Percentiles rank a stretch among this genome's conserved stretches.
phyloP scores from a whole-genome alignment of 176 grass and related monocot genomes.

The Saccharum officinarum region DNA sequence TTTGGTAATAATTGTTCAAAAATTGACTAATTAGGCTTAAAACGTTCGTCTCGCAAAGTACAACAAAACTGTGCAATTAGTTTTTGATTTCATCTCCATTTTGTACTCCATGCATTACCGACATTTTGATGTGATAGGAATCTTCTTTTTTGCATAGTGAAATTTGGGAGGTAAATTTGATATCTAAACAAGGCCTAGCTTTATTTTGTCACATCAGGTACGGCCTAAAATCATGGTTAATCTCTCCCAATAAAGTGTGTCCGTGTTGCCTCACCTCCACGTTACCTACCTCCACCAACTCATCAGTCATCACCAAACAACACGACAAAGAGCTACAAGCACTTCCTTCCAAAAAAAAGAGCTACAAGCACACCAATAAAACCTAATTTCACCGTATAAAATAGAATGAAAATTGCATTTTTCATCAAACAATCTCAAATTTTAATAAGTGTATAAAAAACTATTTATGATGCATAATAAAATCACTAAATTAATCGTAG shows the following conservation, averaged over 20 bases:
- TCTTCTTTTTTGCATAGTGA: no score
- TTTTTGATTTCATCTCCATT: no score
- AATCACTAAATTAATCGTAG: no score
- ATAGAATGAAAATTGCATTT: neutral
- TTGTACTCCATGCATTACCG: no score
- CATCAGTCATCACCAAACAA: neutral
- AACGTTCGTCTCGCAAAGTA: no score
- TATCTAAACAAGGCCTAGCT: neutral
- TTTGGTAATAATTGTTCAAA: no score
- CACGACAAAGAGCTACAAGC: neutral
- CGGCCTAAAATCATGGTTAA: neutral
- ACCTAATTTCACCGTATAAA: neutral
- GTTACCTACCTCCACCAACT: conserved; percentile 15
- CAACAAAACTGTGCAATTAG: no score
- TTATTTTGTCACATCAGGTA: neutral
- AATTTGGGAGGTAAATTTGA: no score
- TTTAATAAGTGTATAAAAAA: neutral
- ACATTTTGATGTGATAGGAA: no score
- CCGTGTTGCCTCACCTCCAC: conserved; percentile 26
- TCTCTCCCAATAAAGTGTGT: conserved; percentile 22
- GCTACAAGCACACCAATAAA: neutral
- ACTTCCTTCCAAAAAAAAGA: neutral
- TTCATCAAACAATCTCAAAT: neutral
- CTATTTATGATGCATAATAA: no score
- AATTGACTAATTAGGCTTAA: no score